Percentiles rank a stretch among this genome's conserved stretches.
Conservation (phyloP, 2,329 filamentous ascomycete genomes). For the Emydomyces testavorans region DNA sequence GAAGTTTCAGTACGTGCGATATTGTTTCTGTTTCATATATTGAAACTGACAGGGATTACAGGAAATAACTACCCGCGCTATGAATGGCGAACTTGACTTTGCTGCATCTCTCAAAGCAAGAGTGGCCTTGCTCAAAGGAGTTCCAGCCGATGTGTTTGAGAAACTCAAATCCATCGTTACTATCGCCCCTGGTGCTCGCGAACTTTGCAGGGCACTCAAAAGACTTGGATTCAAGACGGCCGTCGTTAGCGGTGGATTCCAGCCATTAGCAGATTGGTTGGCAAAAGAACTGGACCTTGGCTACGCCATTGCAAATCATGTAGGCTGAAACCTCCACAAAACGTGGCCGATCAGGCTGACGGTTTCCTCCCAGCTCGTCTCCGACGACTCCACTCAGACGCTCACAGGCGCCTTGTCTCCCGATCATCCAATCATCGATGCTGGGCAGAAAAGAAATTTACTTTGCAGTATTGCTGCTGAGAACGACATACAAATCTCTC, state of each 20-base stretch:
- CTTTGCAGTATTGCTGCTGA: conserved; percentile 45
- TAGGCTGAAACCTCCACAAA: conserved; percentile 26
- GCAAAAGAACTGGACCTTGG: conserved; percentile 71
- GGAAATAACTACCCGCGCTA: conserved; percentile 81
- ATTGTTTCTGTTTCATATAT: background rate
- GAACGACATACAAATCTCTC: conserved; percentile 43
- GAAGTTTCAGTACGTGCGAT: conserved; percentile 52
- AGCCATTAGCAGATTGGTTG: conserved; percentile 78
- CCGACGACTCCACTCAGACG: conserved; percentile 35
- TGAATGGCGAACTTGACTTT: conserved; percentile 94
- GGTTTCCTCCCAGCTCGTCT: conserved; percentile 35
- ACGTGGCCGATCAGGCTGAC: conserved; percentile 9
- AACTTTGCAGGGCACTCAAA: conserved; percentile 63
- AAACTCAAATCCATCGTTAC: conserved; percentile 63
- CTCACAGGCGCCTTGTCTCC: conserved; percentile 49
- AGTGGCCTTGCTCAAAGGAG: conserved; percentile 67
- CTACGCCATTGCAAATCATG: conserved; percentile 79
- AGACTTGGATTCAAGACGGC: conserved; percentile 74
- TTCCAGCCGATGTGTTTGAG: conserved; percentile 67
- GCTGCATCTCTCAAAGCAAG: conserved; percentile 69
- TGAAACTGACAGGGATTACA: conserved; percentile 17
- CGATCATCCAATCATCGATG: conserved; percentile 47
- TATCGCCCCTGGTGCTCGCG: conserved; percentile 67
- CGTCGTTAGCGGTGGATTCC: conserved; percentile 84
- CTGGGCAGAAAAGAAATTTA: conserved; percentile 46